Conservation (phyloP, 164 flowering plant species). For the Cinnamomum micranthum region DNA sequence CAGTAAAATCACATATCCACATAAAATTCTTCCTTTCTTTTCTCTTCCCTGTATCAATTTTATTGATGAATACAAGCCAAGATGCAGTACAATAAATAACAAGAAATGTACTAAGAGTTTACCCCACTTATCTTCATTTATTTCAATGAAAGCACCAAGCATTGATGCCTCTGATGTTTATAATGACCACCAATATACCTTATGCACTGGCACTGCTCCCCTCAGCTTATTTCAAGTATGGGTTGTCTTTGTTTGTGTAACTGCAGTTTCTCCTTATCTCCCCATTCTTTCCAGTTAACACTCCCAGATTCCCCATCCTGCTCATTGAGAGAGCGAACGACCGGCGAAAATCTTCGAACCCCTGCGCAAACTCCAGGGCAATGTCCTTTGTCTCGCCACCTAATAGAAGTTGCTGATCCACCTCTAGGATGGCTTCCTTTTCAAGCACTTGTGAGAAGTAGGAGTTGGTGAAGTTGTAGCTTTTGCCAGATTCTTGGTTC, state of each 20-base stretch:
- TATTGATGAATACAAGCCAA: too few species aligned
- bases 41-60: too few species aligned
- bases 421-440: conserved; percentile 39
- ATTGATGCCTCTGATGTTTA: neutral
- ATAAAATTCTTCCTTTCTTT: too few species aligned
- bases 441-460: conserved; percentile 41
- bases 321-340: conserved; percentile 58
- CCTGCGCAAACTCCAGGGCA: conserved; percentile 38
- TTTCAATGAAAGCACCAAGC: neutral
- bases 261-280: conserved; percentile 62
- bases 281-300: conserved; percentile 54
- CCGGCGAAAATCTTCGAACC: conserved; percentile 47
- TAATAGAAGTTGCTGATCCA: conserved; percentile 56
- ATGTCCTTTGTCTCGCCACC: conserved; percentile 32
- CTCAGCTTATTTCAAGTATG: conserved; percentile 9
- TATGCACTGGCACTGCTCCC: neutral
- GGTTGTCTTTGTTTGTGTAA: conserved; percentile 31
- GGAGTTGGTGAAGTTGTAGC: conserved; percentile 38
- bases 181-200: conserved; percentile 1
- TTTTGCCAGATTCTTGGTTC: conserved; percentile 36
- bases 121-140: neutral
- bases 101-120: neutral
- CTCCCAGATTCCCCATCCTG: conserved; percentile 56
- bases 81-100: too few species aligned
- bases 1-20: too few species aligned